Base-by-base conservation (phyloP, 129 eudicot species). In the Gnaphalium uliginosum region DNA sequence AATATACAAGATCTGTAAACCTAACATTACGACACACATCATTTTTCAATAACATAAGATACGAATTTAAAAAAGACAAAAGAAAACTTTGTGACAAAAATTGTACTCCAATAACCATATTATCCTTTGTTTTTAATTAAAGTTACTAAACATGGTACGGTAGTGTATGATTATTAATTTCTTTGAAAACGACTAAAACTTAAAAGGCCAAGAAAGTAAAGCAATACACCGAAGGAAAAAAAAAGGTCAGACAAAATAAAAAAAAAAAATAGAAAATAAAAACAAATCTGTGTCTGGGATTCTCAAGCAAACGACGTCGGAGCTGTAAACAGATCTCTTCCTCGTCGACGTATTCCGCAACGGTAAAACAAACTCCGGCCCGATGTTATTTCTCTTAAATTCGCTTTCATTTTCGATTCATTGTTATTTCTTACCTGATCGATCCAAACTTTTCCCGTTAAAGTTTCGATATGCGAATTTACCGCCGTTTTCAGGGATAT, bases 291-390 rank as follows among this genome's bases (percentile, higher is more conserved):
- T 71, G 39, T 79, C 73, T 35, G 73, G 73, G 11, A 51, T 71
- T 51, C 39, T 62, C 48, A 39, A 79, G 48, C 66, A 64, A 71
- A 64, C 73, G 59, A 69, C 71, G 64, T 33, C 23, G 51, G 14
- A 50, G 73, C 64, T 71, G 37, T 32, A 26, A 27, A 56, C 79
- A 43, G 79, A 72, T 73, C 83, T 73, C 60, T 22, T 5, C 68
- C 63, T 50, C 70, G 15, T 56, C 83, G 76, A 62, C 60, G 50
- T 51, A 13, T 6, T 37, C 41, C 32, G 73, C 73, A 33, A 72
- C 69, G 69, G 83, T 73, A 73, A 57, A 56, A 75, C 22, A 66
- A 17, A 21, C 50, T 27, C 74, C 54, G 30, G 26, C 63, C 57
- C n/a, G 48, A 13, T 23, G 19, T 65, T 4, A 21, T 26, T 26